Evolutionary conservation across 768 basidiomycete species (phyloP), one percentile per base, ranked within the genome.

Genomic region (Lentinula detonsa): DNA sequence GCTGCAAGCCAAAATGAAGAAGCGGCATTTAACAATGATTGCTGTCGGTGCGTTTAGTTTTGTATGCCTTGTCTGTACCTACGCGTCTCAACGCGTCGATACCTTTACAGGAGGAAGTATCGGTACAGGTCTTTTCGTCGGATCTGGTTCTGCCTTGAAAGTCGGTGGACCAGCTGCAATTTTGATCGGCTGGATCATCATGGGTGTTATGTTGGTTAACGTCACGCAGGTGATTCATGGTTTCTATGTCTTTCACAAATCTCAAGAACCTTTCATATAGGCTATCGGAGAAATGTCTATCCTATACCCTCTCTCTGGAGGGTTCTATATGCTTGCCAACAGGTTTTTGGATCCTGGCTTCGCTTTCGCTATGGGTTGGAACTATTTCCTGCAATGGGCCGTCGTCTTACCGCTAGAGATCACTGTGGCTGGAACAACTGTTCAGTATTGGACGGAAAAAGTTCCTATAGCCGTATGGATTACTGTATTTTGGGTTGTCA

Each of bases 221-320:
- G 76, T 79, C 51, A 80, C 79, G 51, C 77, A 79, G 70, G 77
- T 74, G 28, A 45, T 9, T 37, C 49, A 42, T 34, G 34, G 57
- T 13, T 37, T 52, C 34, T 9, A 16, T 39, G 7, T 35, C 59
- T 21, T 34, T 16, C 21, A 35, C 59, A 21, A 33, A 18, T 28
- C 39, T 60, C 43, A 33, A 51, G 16, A 4, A 10, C 31, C 3
- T 28, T 21, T 18, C n/a, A 34, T 21, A 34, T 59, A 79, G 76
- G 79, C 79, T 65, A 70, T 80, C 54, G 77, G 78, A 64, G 79
- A 80, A 77, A 80, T 80, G 76, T 75, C 74, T 59, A 78, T 80
- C 59, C 61, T 80, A 23, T 80, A 76, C 61, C 79, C 79, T 9
- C 77, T 80, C 34, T 80, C 79, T 60, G 79, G 79, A 57, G 79